Conservation (phyloP, 2,329 filamentous ascomycete genomes). For the Phialemoniopsis sp. region DNA sequence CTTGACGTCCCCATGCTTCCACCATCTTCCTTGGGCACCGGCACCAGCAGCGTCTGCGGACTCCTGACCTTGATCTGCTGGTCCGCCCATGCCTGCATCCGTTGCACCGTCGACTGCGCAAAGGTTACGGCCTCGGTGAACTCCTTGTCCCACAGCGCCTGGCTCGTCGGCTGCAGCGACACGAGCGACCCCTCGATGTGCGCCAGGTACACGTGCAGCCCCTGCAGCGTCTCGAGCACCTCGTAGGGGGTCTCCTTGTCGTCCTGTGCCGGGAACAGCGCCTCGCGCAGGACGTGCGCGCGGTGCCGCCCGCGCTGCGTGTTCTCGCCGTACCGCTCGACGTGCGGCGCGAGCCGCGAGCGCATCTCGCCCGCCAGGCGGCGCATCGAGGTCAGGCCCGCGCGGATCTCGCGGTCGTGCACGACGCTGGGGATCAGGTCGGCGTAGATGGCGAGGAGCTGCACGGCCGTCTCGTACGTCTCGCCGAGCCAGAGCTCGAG, state of each 20-base stretch:
- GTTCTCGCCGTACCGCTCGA: constrained; percentile 20
- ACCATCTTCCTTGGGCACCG: too few species aligned
- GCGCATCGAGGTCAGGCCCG: constrained; percentile 20
- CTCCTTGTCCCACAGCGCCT: constrained; percentile 27
- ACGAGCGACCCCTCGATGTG: constrained; percentile 22
- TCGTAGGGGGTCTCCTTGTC: constrained; percentile 10
- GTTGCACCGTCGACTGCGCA: constrained; percentile 11
- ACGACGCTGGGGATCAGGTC: constrained; percentile 17
- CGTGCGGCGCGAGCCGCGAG: constrained; percentile 13
- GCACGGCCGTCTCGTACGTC: constrained; percentile 18
- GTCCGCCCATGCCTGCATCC: constrained; percentile 24
- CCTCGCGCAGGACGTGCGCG: constrained; percentile 16
- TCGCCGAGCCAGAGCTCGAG: constrained; percentile 28
- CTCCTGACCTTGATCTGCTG: constrained; percentile 25
- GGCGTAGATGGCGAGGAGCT: constrained; percentile 17
- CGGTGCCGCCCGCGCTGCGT: constrained; percentile 10
- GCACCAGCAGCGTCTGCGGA: constrained; percentile 29
- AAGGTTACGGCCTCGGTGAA: constrained; percentile 22
- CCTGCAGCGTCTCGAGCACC: constrained; percentile 20
- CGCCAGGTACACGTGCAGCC: constrained; percentile 23
- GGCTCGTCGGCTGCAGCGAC: constrained; percentile 22
- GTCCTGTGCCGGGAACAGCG: constrained; percentile 16
- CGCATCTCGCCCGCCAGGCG: constrained; percentile 16
- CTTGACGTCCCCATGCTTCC: too few species aligned
- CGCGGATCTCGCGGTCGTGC: constrained; percentile 22